phyloP scores from a whole-genome alignment of 768 basidiomycete species.

The Candolleomyces efflorescens region DNA sequence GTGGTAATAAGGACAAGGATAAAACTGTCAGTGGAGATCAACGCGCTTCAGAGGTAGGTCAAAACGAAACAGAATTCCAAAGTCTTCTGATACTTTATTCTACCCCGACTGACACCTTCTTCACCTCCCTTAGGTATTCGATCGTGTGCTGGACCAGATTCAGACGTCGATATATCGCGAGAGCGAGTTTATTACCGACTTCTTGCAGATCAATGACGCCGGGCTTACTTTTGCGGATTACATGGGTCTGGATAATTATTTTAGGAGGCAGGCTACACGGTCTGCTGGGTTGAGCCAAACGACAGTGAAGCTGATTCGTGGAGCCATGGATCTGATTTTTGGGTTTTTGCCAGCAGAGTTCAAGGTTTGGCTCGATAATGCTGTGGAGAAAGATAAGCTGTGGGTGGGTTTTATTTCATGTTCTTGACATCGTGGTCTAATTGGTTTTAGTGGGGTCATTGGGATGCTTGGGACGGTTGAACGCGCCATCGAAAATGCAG shows the following conservation, averaged over 20 bases:
- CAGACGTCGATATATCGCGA: slow-evolving; percentile 74
- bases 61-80: slow-evolving; percentile 8
- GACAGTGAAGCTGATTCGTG: slow-evolving; percentile 77
- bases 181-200: slow-evolving; percentile 85
- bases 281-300: slow-evolving; percentile 59
- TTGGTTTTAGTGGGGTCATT: slow-evolving; percentile 67
- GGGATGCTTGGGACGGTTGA: slow-evolving; percentile 81
- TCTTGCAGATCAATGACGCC: slow-evolving; percentile 87
- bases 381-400: slow-evolving; percentile 74
- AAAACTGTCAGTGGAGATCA: slow-evolving; percentile 57
- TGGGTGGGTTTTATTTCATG: slow-evolving; percentile 26
- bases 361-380: slow-evolving; percentile 80
- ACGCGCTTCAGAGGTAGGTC: slow-evolving; percentile 70
- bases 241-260: slow-evolving; percentile 91
- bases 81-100: not conserved
- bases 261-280: slow-evolving; percentile 85
- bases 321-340: slow-evolving; percentile 93
- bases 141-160: slow-evolving; percentile 70
- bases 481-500: slow-evolving; percentile 68
- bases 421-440: too few relatives aligned
- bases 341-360: slow-evolving; percentile 85
- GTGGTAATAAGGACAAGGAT: slow-evolving; percentile 53
- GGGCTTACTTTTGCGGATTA: slow-evolving; percentile 94
- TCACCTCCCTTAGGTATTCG: slow-evolving; percentile 55
- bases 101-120: not conserved